Evolutionary conservation across 495 filamentous ascomycete genomes (phyloP), one percentile per base, ranked within the genome.

Genomic region (Acidiella bohemica): DNA sequence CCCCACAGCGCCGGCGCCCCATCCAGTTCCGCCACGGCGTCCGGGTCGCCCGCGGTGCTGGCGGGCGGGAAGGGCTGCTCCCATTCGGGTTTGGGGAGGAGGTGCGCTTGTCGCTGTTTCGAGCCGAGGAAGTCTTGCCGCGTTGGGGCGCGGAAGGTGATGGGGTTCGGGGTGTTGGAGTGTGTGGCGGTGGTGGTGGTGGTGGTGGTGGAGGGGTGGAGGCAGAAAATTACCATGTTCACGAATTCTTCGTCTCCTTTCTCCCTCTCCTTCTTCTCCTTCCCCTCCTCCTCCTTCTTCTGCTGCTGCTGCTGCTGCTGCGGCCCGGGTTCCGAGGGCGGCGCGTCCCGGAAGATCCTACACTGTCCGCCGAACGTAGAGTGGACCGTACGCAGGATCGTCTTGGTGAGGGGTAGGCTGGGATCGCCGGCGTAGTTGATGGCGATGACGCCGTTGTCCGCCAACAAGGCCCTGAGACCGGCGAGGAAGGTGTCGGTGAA

Each of bases 361-460:
- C 80, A 87, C 12, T 69, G 70, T 26, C 40, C 47, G 23, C 43
- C 34, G 65, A 90, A 90, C 42, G 83, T 71, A 13, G 64, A 55
- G 30, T 64, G 64, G 53, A 85, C 82, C 19, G 80, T 88, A 47
- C 73, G 68, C 51, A 92, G 71, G 20, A 86, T 68, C 13, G 81
- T 68, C 5, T 31, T 41, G 30, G 73, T 69, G 18, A 52, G 57
- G 33, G 78, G 78, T 18, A 84, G 72, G 36, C 70, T 60, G 29
- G 94, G 68, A 55, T 96, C 87, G 29, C 86, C 90, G n/a, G 88
- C 90, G 61, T 94, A 97, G 63, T 97, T 97, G 48, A 97, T 90
- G 16, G 88, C 90, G 44, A 95, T 79, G 25, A 84, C 81, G 30
- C 90, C 90, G 40, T 81, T 68, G 0, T 76, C 68, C 40, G 73